Evolutionary conservation across 2,329 filamentous ascomycete genomes (phyloP).

Genomic region (Colletotrichum shisoi): DNA sequence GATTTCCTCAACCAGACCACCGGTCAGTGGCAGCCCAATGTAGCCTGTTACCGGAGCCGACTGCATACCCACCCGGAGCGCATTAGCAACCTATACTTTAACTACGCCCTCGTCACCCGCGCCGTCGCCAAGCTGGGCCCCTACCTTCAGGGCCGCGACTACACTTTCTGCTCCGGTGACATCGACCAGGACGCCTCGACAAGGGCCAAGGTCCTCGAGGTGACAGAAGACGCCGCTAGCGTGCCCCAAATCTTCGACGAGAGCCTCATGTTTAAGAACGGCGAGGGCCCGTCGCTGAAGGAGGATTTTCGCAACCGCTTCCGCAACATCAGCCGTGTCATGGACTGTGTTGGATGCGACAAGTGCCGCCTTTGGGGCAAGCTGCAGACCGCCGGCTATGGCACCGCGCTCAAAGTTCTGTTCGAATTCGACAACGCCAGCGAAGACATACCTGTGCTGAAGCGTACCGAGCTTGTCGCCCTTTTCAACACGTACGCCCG

Average conservation of each 20-base stretch:
- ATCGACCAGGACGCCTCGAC: slow-evolving; percentile 78
- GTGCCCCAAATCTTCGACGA: slow-evolving; percentile 91
- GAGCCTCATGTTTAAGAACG: slow-evolving; percentile 89
- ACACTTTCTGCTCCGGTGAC: slow-evolving; percentile 93
- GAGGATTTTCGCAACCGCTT: slow-evolving; percentile 98
- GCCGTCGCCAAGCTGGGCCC: slow-evolving; percentile 90
- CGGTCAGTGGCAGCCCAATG: slow-evolving; percentile 89
- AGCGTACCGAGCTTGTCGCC: slow-evolving; percentile 91
- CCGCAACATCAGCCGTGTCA: slow-evolving; percentile 92
- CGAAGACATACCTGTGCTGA: slow-evolving; percentile 72
- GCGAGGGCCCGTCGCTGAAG: slow-evolving; percentile 79
- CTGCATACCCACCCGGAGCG: slow-evolving; percentile 86
- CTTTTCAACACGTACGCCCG: slow-evolving; percentile 93
- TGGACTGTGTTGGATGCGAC: slow-evolving; percentile 99
- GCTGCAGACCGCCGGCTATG: slow-evolving; percentile 92
- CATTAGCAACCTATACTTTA: slow-evolving; percentile 98
- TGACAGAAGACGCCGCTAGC: slow-evolving; percentile 74
- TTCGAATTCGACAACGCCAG: slow-evolving; percentile 84
- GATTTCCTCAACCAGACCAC: slow-evolving; percentile 96
- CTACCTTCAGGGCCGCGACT: slow-evolving; percentile 70
- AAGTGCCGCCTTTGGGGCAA: slow-evolving; percentile 99
- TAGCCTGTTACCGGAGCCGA: slow-evolving; percentile 86
- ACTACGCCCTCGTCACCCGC: slow-evolving; percentile 93
- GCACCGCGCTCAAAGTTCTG: slow-evolving; percentile 91
- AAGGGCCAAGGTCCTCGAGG: slow-evolving; percentile 78